phyloP scores from a whole-genome alignment of 2,329 filamentous ascomycete species.

The Neofusicoccum parvum region DNA sequence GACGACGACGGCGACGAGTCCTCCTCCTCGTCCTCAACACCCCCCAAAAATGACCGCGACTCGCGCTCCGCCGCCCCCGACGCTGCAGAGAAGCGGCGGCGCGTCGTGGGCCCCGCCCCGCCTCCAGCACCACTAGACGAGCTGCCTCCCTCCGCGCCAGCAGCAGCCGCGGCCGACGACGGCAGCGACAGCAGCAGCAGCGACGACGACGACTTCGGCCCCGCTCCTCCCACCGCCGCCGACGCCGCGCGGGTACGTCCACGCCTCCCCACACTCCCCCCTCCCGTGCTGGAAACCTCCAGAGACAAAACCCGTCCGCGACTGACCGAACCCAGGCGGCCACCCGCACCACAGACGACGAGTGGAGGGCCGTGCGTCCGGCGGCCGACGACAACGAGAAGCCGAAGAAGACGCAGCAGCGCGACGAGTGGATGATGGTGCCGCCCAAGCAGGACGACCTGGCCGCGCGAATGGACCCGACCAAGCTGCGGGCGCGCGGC shows the following conservation, averaged over 20 bases:
- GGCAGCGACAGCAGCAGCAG: slow-evolving; percentile 35
- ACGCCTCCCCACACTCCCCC: too few species aligned
- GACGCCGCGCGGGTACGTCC: slow-evolving; percentile 27
- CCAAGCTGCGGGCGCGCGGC: slow-evolving; percentile 77
- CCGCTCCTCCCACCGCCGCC: slow-evolving; percentile 41
- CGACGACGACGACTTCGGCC: slow-evolving; percentile 51
- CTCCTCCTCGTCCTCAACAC: slow-evolving; percentile 31
- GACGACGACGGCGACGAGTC: slow-evolving; percentile 42
- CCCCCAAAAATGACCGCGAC: not conserved
- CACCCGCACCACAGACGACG: slow-evolving; percentile 23
- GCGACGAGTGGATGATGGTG: slow-evolving; percentile 69
- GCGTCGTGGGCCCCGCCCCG: slow-evolving; percentile 58
- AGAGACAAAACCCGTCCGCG: too few species aligned
- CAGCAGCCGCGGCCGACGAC: slow-evolving; percentile 23
- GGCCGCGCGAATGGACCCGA: slow-evolving; percentile 72
- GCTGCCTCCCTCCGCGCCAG: slow-evolving; percentile 42
- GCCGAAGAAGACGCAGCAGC: slow-evolving; percentile 59
- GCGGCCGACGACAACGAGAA: slow-evolving; percentile 22
- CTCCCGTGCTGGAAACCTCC: too few species aligned
- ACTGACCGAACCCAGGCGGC: not conserved
- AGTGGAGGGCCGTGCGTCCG: slow-evolving; percentile 1
- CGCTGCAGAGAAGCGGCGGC: slow-evolving; percentile 52
- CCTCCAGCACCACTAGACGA: slow-evolving; percentile 54
- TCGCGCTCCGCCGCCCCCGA: slow-evolving; percentile 40
- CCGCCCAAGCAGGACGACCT: slow-evolving; percentile 54